Conservation (phyloP, 2,329 filamentous ascomycete genomes). For the Ophiostoma quercus region DNA sequence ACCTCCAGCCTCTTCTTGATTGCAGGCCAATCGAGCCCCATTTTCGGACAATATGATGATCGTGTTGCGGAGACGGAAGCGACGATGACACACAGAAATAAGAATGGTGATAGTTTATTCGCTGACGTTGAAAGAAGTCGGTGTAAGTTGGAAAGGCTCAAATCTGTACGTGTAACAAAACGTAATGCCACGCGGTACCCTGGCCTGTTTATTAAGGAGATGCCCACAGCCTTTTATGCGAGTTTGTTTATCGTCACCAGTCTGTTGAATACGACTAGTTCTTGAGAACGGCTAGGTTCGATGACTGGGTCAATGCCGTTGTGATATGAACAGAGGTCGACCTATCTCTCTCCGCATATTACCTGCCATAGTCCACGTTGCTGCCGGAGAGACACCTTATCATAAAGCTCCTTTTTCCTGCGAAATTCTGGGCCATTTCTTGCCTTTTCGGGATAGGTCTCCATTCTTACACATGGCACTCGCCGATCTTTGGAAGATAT, state of each 20-base stretch:
- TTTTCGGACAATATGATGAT: background rate
- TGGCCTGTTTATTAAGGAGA: background rate
- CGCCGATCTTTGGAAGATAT: background rate
- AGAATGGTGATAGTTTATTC: background rate
- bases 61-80: constrained; percentile 1
- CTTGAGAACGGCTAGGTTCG: background rate
- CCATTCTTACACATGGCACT: constrained; percentile 3
- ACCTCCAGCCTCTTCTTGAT: constrained; percentile 17
- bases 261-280: background rate
- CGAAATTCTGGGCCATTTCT: background rate
- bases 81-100: background rate
- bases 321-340: background rate
- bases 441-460: background rate
- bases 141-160: background rate
- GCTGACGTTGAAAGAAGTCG: background rate
- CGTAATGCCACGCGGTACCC: background rate
- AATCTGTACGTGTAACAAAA: background rate
- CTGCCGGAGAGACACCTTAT: background rate
- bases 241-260: background rate
- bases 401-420: background rate
- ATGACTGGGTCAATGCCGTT: background rate
- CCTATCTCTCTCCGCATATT: constrained; percentile 4
- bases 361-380: background rate
- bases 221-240: constrained; percentile 5
- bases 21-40: constrained; percentile 12